These are phyloP conservation scores for Candida neerlandica DNA, from an alignment of 1,139 yeast species.

Conservation along the genomic window DNA sequence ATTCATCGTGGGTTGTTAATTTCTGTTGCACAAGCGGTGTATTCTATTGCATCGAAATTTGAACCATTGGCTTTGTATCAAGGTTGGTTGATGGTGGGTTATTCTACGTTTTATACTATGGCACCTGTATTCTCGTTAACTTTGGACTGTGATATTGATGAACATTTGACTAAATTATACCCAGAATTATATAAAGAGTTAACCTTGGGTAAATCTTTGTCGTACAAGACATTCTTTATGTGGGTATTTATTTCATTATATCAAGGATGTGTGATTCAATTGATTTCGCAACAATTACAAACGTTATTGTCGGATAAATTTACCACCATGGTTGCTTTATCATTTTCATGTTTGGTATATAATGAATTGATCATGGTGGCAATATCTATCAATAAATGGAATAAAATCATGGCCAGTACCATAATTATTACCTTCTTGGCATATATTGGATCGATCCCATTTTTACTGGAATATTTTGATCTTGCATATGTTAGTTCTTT, in stretches of 20 bases:
- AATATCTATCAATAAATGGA: conserved; percentile 90
- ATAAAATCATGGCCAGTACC: conserved; percentile 69
- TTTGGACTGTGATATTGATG: conserved; percentile 88
- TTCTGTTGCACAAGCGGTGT: conserved; percentile 95
- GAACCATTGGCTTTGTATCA: conserved; percentile 94
- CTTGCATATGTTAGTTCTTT: conserved; percentile 60
- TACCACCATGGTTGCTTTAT: conserved; percentile 77
- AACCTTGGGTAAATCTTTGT: conserved; percentile 82
- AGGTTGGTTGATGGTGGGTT: conserved; percentile 98
- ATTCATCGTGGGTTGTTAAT: conserved; percentile 95
- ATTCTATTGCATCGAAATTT: conserved; percentile 79
- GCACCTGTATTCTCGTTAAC: conserved; percentile 96
- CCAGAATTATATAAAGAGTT: conserved; percentile 95
- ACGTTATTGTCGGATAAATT: conserved; percentile 60
- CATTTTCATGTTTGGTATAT: conserved; percentile 76
- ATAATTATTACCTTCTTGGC: conserved; percentile 69
- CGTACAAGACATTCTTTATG: conserved; percentile 83
- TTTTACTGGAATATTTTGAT: conserved; percentile 82
- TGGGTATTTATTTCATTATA: conserved; percentile 89
- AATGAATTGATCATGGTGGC: conserved; percentile 96
- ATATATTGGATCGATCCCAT: conserved; percentile 77
- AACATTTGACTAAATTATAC: conserved; percentile 82
- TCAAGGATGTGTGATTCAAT: conserved; percentile 84
- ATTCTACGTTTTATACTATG: conserved; percentile 97
- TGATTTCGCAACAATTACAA: conserved; percentile 74